phyloP scores from a whole-genome alignment of 2,329 filamentous ascomycete species.

The Aspergillus sp. region DNA sequence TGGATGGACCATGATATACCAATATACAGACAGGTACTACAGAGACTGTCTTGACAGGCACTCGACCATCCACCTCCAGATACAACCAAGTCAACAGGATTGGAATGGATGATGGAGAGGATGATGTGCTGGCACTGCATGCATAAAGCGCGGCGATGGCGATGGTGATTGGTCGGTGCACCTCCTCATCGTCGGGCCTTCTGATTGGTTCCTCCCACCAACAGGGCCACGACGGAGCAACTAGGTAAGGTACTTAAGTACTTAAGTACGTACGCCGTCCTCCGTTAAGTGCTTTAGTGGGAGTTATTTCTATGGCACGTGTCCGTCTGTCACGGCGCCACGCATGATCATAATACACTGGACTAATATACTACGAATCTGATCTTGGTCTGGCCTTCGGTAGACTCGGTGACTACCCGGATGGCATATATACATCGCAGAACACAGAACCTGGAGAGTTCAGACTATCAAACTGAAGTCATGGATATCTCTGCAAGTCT shows the following conservation, averaged over 20 bases:
- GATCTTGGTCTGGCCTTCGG: background rate
- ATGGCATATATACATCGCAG: too few relatives aligned
- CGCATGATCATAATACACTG: too few relatives aligned
- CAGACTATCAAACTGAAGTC: too few relatives aligned
- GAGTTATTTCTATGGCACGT: slow-evolving; percentile 6
- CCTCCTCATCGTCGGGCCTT: slow-evolving; percentile 13
- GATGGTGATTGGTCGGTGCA: slow-evolving; percentile 28
- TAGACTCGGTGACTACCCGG: background rate
- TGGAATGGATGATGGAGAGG: background rate
- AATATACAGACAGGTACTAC: too few relatives aligned
- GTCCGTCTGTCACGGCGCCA: slow-evolving; percentile 7
- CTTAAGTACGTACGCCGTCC: too few relatives aligned
- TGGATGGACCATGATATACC: too few relatives aligned
- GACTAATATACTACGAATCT: too few relatives aligned
- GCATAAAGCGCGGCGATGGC: slow-evolving; percentile 27
- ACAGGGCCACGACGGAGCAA: background rate
- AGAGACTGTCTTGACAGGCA: too few relatives aligned
- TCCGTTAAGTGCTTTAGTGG: too few relatives aligned
- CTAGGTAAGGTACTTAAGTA: too few relatives aligned
- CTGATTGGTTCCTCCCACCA: background rate
- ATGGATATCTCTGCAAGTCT: too few relatives aligned
- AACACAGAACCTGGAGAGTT: too few relatives aligned
- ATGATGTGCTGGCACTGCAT: slow-evolving; percentile 32
- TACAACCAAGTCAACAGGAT: background rate
- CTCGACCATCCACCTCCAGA: background rate